Evolutionary conservation across 1,284 basidiomycete genomes (phyloP), one percentile per base, ranked within the genome.

Genomic region (Vanrija sp.): DNA sequence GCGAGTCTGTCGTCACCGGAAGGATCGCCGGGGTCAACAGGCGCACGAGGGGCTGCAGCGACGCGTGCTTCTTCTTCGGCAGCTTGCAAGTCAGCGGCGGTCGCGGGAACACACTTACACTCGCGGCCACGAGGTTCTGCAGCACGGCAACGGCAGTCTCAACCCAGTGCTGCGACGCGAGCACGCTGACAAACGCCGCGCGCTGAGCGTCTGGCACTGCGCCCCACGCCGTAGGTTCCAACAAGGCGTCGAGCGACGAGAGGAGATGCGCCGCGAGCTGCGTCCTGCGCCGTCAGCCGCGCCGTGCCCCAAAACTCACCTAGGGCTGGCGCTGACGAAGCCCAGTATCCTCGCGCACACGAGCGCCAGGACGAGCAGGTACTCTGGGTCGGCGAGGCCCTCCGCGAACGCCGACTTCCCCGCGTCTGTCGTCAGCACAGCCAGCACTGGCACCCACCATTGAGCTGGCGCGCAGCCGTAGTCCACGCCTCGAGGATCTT

Each of bases 41-140:
- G 4, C 66, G 64, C 5, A 65, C 61, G 43, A 72, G 53, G 14
- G 64, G 61, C 16, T 53, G 54, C 6, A 71, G 51, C 8, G 59
- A 41, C 0, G 73, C 63, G 53, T 75, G 69, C 46, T 75, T 75
- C 63, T 69, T 71, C 60, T 70, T 71, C 4, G 65, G 66, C 19
- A 51, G 54, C 62, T 57, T 36, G 19, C 12, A 9, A 3, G 44
- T 36, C 18, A 49, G 46, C 8, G 31, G 16, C 18, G 9, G 18
- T 10, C 5, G 15, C n/a, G 19, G 15, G 18, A 14, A 3, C 10
- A 50, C 6, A 62, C 70, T 61, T 47, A 70, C 68, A 42, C 59
- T 65, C 0, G 61, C 51, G 2, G 64, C 58, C 3, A 70, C 59
- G 19, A 75, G 55, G 45, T 53, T 60, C 36, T 67, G 60, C 38